Evolutionary conservation across 192 early-diverging fungal species (phyloP).

Genomic region (Thamnidium elegans): DNA sequence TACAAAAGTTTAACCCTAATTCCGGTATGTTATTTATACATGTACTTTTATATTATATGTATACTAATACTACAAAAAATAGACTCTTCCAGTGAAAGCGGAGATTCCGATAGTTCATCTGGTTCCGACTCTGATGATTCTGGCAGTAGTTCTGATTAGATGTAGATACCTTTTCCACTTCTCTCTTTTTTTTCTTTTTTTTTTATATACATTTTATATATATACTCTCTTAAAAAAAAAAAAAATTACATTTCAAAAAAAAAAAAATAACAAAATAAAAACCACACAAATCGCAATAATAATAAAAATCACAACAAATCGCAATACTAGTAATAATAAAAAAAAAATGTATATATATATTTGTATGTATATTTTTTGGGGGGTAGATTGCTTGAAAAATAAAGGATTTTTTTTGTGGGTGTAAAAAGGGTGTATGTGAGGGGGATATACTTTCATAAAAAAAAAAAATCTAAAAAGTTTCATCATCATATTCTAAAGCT

Average conservation of each 20-base stretch:
- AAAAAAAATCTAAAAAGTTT: constrained; percentile 53
- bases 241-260: not conserved
- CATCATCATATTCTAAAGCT: constrained; percentile 54
- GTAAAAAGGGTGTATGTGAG: no score
- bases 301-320: no score
- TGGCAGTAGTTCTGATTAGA: constrained; percentile 76
- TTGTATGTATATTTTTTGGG: no score
- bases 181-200: no score
- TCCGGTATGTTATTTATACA: constrained; percentile 2
- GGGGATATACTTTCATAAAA: not conserved
- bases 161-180: not conserved
- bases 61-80: constrained; percentile 32
- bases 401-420: not conserved
- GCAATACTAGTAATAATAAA: no score
- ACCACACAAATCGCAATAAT: not conserved
- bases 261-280: not conserved
- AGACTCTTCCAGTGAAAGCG: constrained; percentile 47
- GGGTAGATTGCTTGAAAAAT: no score
- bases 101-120: constrained; percentile 52
- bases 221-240: not conserved
- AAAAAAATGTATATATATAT: no score
- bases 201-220: no score
- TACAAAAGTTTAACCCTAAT: constrained; percentile 39
- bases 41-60: not conserved
- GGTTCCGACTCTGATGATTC: constrained; percentile 81